phyloP scores from a whole-genome alignment of 73 alveolate genomes.

The Tetrahymena malaccensis region DNA sequence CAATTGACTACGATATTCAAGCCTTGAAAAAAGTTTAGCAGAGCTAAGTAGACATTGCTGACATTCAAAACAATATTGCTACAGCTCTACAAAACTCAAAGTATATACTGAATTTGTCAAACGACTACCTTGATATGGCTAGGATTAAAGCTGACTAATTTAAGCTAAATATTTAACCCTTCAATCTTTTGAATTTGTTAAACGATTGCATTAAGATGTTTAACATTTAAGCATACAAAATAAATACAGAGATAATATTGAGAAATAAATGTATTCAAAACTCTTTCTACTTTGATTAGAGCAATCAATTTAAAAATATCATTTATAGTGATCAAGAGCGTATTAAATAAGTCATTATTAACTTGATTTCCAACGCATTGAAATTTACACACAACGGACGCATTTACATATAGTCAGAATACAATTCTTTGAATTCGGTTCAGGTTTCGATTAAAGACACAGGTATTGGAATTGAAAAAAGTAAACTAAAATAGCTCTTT shows the following conservation, averaged over 20 bases:
- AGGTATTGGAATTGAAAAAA: background rate
- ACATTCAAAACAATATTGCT: background rate
- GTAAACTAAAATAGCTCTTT: background rate
- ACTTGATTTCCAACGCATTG: background rate
- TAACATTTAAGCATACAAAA: background rate
- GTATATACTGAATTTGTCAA: background rate
- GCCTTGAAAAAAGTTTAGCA: background rate
- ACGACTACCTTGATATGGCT: background rate
- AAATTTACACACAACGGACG: background rate
- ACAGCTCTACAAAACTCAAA: background rate
- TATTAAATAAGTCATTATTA: background rate
- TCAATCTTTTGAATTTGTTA: background rate
- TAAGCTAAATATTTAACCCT: background rate
- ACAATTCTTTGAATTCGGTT: background rate
- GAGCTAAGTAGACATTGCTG: background rate
- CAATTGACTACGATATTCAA: background rate
- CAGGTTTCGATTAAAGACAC: background rate
- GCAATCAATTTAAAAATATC: background rate
- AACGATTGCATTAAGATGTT: background rate
- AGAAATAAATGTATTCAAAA: background rate
- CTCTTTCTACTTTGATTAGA: background rate
- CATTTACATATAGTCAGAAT: background rate
- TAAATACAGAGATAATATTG: background rate
- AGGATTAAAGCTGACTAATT: background rate
- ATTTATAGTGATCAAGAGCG: background rate